Evolutionary conservation across 2,329 filamentous ascomycete genomes (phyloP).

Genomic region (Mollisiaceae sp.): DNA sequence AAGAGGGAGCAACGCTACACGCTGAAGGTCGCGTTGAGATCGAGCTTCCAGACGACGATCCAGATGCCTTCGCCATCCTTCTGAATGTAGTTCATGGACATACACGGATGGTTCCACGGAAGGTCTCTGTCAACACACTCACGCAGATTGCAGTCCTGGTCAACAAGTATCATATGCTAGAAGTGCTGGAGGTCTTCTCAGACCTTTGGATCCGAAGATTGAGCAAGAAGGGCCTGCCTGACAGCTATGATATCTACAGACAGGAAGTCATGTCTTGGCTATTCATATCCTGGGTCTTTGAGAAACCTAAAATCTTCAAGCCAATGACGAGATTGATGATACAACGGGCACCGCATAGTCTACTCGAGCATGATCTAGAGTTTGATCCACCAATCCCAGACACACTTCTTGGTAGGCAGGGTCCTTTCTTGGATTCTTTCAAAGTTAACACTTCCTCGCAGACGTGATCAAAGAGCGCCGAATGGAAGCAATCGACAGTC

Average conservation of each 20-base stretch:
- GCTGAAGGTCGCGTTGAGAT: constrained; percentile 17
- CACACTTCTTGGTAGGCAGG: background rate
- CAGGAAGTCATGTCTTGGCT: background rate
- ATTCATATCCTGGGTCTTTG: constrained; percentile 8
- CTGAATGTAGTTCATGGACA: constrained; percentile 22
- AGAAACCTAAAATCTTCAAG: constrained; percentile 9
- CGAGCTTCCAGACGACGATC: constrained; percentile 20
- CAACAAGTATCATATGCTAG: constrained; percentile 24
- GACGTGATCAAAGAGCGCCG: constrained; percentile 4
- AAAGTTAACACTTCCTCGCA: background rate
- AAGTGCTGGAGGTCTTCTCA: constrained; percentile 17
- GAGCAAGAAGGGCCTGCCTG: background rate
- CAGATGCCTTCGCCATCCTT: constrained; percentile 18
- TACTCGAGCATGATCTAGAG: background rate
- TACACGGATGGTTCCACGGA: constrained; percentile 13
- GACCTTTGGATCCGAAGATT: constrained; percentile 12
- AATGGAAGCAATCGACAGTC: background rate
- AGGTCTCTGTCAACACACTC: constrained; percentile 7
- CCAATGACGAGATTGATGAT: background rate
- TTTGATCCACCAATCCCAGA: constrained; percentile 4
- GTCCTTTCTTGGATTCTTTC: background rate
- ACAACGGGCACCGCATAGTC: background rate
- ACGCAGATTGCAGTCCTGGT: constrained; percentile 15
- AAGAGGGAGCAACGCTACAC: constrained; percentile 17
- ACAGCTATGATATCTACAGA: background rate